Evolutionary conservation across 2,329 filamentous ascomycete species (phyloP).

Genomic region (Sclerotinia subarctica): DNA sequence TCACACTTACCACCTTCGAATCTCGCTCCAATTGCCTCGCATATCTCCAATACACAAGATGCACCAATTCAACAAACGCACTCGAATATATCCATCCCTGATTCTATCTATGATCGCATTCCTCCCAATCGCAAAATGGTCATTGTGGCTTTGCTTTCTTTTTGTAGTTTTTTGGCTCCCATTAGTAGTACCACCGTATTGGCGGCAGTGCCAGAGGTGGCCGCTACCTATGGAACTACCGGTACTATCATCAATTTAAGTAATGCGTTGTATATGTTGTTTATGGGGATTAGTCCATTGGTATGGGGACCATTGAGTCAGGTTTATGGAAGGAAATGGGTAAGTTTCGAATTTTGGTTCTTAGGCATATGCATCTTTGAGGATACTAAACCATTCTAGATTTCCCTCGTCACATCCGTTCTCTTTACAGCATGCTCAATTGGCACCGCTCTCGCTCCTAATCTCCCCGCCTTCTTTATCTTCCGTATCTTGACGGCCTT

Average conservation of each 20-base stretch:
- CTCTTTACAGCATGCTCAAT: constrained; percentile 68
- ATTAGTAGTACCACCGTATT: constrained; percentile 72
- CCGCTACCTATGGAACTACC: constrained; percentile 59
- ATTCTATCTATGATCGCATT: constrained; percentile 64
- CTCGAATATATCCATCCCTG: constrained; percentile 38
- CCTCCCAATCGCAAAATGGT: constrained; percentile 58
- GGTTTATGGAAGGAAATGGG: constrained; percentile 57
- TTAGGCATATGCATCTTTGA: constrained; percentile 1
- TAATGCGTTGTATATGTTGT: constrained; percentile 72
- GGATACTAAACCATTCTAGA: constrained; percentile 40
- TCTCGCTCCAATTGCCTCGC: constrained; percentile 26
- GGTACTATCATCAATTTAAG: constrained; percentile 68
- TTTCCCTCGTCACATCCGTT: constrained; percentile 56
- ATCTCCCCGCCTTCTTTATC: constrained; percentile 67
- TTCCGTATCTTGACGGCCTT: constrained; percentile 73
- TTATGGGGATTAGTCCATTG: constrained; percentile 68
- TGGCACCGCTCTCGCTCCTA: constrained; percentile 68
- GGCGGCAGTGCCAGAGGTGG: constrained; percentile 71
- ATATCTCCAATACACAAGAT: constrained; percentile 36
- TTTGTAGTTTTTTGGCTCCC: constrained; percentile 73
- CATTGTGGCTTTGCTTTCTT: constrained; percentile 68
- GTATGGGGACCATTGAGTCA: constrained; percentile 72
- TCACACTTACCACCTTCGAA: constrained; percentile 21
- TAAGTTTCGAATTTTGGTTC: constrained; percentile 39
- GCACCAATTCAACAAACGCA: constrained; percentile 33